phyloP scores from a whole-genome alignment of 257 asterid species.

The Gentiana straminea region DNA sequence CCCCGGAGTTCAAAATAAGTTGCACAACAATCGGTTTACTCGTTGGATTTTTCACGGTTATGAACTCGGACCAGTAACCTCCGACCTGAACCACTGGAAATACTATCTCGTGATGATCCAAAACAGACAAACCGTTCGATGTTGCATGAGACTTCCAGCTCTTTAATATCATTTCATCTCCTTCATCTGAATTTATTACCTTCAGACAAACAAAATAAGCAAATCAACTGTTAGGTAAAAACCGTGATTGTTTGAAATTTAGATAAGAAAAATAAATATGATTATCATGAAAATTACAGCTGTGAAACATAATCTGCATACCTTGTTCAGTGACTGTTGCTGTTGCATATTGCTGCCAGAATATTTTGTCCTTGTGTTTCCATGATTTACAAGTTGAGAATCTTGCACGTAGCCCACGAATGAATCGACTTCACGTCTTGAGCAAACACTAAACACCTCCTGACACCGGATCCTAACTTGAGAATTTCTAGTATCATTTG shows the following conservation, averaged over 20 bases:
- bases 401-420: constrained; percentile 23
- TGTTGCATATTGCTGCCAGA: constrained; percentile 20
- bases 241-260: neutral
- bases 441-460: constrained; percentile 35
- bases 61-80: constrained; percentile 45
- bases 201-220: constrained; percentile 20
- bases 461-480: constrained; percentile 49
- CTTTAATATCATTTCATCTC: constrained; percentile 43
- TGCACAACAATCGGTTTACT: constrained; percentile 56
- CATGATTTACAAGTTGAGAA: constrained; percentile 17
- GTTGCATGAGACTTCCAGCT: constrained; percentile 89
- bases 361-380: constrained; percentile 13
- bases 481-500: constrained; percentile 51
- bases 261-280: neutral
- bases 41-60: constrained; percentile 65
- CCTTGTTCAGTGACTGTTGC: constrained; percentile 24
- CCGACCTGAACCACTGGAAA: constrained; percentile 64
- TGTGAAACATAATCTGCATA: constrained; percentile 9
- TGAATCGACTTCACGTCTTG: constrained; percentile 24
- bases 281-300: constrained; percentile 4
- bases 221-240: constrained; percentile 11
- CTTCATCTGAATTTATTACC: constrained; percentile 42
- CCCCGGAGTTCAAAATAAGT: constrained; percentile 68
- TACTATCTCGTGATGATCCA: constrained; percentile 37
- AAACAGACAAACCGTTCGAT: constrained; percentile 38